Evolutionary conservation across 23 red algal species (phyloP), one percentile per base, ranked within the genome.

Genomic region (Gracilaria gracilis): DNA sequence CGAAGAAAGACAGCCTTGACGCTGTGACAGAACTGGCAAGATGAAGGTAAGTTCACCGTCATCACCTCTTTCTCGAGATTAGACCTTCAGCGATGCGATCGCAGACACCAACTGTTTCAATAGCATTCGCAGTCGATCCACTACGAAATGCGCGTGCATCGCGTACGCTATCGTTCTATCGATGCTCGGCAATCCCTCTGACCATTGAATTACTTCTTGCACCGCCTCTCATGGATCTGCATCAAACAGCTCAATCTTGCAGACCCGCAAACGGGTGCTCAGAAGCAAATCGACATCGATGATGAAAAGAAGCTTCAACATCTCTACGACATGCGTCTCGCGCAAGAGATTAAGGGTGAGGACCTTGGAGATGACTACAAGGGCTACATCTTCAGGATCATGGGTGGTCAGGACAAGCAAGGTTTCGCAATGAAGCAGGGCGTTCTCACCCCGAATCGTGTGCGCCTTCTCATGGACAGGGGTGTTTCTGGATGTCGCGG

Each of bases 341-440:
- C 97, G 0, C 91, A 95, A 39, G 97, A 99, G 71, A 82, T 99
- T 24, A 86, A 94, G 13, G 97, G 97, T 50, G 97, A 96, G 27
- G 86, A 93, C 42, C 81, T 98, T 21, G 97, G 94, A 12, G 95
- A 96, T 44, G 97, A 99, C 46, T 99, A 89, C 76, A 86, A 88
- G 36, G 97, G 97, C 8, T 94, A 95, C 87, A 93, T 99, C 53
- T 90, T 99, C 36, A 86, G 92, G 54, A 96, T 99, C 47, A 99
- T 96, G 94, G 97, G 97, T 72, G 97, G 93, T 50, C 97, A 99
- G 79, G 97, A 99, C 84, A 99, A 99, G 86, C 93, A 99, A 75
- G 97, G 97, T 24, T 99, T 99, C 66, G 85, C 97, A 7, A 95
- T 95, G 93, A 95, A 95, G 78, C 97, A 96, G 75, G 97, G 97